These are phyloP conservation scores for Melaleuca alternifolia DNA, from an alignment of 345 rosid species.

Conservation along the genomic window DNA sequence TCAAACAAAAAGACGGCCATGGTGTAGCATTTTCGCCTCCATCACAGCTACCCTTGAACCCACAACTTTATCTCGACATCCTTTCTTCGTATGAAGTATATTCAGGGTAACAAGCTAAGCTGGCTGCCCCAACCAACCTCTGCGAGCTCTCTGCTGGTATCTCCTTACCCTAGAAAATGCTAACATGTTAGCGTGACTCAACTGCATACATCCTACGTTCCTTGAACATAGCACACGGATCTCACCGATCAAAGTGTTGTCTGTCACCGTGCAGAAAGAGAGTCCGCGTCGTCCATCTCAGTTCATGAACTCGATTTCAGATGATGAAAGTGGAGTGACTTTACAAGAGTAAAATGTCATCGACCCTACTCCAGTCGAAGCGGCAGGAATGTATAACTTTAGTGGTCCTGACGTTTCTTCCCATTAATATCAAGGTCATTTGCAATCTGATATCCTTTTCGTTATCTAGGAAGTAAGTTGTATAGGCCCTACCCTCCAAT, in stretches of 20 bases:
- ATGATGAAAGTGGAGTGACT: background rate
- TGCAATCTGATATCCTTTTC: background rate
- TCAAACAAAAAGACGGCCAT: background rate
- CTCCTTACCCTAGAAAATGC: background rate
- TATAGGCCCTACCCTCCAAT: background rate
- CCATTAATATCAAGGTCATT: background rate
- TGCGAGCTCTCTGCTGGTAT: background rate
- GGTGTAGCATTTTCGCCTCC: background rate
- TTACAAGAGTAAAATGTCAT: background rate
- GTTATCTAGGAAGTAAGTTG: background rate
- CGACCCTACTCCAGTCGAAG: background rate
- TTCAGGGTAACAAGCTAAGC: background rate
- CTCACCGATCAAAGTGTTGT: background rate
- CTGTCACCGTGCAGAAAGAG: background rate
- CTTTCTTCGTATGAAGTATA: background rate
- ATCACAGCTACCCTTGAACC: background rate
- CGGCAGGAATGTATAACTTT: background rate
- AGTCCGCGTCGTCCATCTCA: background rate
- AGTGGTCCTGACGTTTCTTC: background rate
- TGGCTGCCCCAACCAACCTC: background rate
- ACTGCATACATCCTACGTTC: background rate
- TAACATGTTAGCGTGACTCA: background rate
- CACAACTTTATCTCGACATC: background rate
- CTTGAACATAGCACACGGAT: background rate
- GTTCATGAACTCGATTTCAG: background rate